A percentile compares a stretch with the other conserved stretches of the same genome.
Conservation (phyloP, 495 filamentous ascomycete genomes). For the Tuber magnatum region DNA sequence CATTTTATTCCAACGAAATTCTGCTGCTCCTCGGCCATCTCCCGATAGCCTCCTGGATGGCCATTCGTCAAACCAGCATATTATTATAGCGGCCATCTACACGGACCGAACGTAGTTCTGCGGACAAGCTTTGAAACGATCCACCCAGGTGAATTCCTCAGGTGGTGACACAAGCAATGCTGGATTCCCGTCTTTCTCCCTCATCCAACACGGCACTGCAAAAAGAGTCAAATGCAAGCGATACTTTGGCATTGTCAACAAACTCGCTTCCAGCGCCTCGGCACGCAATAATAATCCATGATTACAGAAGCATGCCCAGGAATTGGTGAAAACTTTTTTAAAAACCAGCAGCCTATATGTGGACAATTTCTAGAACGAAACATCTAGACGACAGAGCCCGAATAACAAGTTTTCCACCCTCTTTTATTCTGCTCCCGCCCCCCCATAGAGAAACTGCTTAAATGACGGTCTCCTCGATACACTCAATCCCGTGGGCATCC, state of each 20-base stretch:
- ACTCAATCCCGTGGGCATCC: conserved; percentile 54
- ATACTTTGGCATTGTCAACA: neutral
- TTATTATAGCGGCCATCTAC: neutral
- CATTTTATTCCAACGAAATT: neutral
- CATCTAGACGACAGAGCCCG: neutral
- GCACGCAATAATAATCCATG: neutral
- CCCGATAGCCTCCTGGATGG: neutral
- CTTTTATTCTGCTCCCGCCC: too few relatives aligned
- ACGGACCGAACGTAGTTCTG: neutral
- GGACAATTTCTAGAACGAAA: neutral
- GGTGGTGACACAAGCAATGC: neutral
- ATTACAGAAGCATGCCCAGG: neutral
- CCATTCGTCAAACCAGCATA: neutral
- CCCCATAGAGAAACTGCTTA: conserved; percentile 3
- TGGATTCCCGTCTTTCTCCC: neutral
- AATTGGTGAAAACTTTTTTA: neutral
- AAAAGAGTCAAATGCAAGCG: neutral
- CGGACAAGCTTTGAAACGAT: neutral
- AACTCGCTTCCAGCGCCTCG: neutral
- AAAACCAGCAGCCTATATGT: neutral
- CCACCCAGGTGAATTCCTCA: neutral
- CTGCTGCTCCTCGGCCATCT: neutral
- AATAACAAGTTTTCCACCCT: neutral
- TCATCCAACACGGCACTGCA: neutral
- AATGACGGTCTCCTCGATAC: conserved; percentile 46